phyloP scores from a whole-genome alignment of 1,284 basidiomycete genomes.

The Melampsora abietis-canadensis region DNA sequence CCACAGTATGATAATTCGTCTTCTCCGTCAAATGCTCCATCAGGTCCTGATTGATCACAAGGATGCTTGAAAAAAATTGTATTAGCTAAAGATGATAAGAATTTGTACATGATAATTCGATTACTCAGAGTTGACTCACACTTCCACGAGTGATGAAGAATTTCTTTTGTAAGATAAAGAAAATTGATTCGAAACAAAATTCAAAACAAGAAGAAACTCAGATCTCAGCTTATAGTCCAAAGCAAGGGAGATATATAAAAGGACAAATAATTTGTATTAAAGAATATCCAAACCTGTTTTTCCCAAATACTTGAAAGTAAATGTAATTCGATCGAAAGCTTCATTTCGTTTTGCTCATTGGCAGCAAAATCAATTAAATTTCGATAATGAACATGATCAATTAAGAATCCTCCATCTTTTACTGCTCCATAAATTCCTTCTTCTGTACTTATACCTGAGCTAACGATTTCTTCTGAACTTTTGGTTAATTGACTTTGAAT shows the following conservation, averaged over 20 bases:
- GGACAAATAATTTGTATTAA: too few relatives aligned
- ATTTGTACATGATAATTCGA: background rate
- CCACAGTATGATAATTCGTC: slow-evolving; percentile 33
- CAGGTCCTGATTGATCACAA: slow-evolving; percentile 20
- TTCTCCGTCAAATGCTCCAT: slow-evolving; percentile 20
- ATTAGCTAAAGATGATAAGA: background rate
- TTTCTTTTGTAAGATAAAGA: slow-evolving; percentile 20
- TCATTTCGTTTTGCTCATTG: slow-evolving; percentile 30
- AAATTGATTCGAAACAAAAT: background rate
- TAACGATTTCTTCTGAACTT: slow-evolving; percentile 28
- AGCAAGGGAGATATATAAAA: background rate
- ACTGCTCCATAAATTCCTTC: slow-evolving; percentile 31
- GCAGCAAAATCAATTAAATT: slow-evolving; percentile 16
- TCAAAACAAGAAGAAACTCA: too few relatives aligned
- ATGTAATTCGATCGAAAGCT: slow-evolving; percentile 40
- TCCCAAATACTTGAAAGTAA: slow-evolving; percentile 36
- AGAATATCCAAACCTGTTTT: slow-evolving; percentile 27
- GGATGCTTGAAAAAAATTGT: background rate
- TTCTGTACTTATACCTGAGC: slow-evolving; percentile 34
- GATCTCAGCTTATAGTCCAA: background rate
- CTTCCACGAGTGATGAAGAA: slow-evolving; percentile 36
- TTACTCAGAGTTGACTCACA: slow-evolving; percentile 1
- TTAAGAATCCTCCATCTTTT: slow-evolving; percentile 33
- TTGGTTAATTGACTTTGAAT: slow-evolving; percentile 33
- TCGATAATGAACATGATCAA: slow-evolving; percentile 24